Evolutionary conservation across 2,329 filamentous ascomycete species (phyloP).

Genomic region (Apiospora sp.): DNA sequence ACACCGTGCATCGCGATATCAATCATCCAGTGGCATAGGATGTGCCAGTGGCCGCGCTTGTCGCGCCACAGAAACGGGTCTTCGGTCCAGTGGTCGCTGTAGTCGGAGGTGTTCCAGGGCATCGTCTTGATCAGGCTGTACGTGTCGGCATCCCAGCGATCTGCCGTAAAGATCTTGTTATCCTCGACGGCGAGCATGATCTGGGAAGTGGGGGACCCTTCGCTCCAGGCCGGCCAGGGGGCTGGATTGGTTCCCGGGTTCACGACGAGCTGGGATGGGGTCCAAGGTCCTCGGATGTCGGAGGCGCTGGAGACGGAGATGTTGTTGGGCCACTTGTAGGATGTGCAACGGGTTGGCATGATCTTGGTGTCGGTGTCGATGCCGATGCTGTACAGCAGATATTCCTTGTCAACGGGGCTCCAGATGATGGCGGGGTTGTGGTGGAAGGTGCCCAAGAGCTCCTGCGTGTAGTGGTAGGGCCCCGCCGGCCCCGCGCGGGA

Average conservation of each 20-base stretch:
- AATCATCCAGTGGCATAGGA: conserved; percentile 39
- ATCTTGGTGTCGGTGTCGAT: conserved; percentile 39
- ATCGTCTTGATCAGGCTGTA: conserved; percentile 37
- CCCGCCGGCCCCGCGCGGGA: conserved; percentile 52
- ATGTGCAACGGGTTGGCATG: conserved; percentile 34
- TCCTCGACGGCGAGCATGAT: conserved; percentile 47
- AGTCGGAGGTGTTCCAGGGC: conserved; percentile 37
- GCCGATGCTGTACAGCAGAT: conserved; percentile 55
- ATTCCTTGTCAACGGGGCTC: conserved; percentile 52
- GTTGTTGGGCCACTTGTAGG: conserved; percentile 40
- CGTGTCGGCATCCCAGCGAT: conserved; percentile 35
- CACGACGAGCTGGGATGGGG: conserved; percentile 30
- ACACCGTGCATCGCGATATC: conserved; percentile 36
- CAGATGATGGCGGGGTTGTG: conserved; percentile 56
- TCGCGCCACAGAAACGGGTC: conserved; percentile 43
- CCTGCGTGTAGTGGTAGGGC: conserved; percentile 51
- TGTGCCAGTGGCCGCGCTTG: conserved; percentile 40
- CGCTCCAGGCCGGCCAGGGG: conserved; percentile 47
- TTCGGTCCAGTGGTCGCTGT: conserved; percentile 37
- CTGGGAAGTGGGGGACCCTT: conserved; percentile 36
- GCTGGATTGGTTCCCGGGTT: conserved; percentile 50
- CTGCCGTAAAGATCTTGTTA: conserved; percentile 44
- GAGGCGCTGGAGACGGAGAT: conserved; percentile 43
- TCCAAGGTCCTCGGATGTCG: conserved; percentile 34
- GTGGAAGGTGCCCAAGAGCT: conserved; percentile 51